These are phyloP conservation scores for Penicillium bovifimosum DNA, from an alignment of 495 filamentous ascomycete species.

Conservation along the genomic window DNA sequence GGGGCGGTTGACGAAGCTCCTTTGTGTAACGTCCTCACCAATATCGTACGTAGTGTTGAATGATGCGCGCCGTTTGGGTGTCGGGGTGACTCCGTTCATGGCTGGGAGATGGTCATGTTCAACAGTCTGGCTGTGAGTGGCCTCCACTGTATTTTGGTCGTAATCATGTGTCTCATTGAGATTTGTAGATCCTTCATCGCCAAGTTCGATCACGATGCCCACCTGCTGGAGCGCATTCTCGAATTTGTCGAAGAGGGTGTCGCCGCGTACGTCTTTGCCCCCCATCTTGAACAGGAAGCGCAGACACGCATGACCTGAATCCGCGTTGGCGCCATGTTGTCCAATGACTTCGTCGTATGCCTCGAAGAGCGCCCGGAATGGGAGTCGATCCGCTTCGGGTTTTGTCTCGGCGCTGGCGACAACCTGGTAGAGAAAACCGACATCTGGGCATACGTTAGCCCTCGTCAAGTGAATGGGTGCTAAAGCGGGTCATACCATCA, in stretches of 20 bases:
- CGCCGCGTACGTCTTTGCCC: constrained; percentile 41
- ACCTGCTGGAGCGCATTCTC: constrained; percentile 56
- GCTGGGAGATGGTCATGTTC: constrained; percentile 16
- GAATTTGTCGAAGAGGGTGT: constrained; percentile 60
- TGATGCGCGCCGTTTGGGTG: constrained; percentile 47
- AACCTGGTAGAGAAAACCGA: constrained; percentile 72
- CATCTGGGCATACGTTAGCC: constrained; percentile 48
- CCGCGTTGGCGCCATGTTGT: constrained; percentile 59
- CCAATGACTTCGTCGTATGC: constrained; percentile 71
- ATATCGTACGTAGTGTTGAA: constrained; percentile 54
- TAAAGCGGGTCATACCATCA: constrained; percentile 43
- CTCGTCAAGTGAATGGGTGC: not conserved
- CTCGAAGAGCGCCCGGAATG: constrained; percentile 72
- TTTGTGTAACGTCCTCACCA: constrained; percentile 43
- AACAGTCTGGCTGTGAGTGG: constrained; percentile 15
- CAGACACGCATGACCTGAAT: constrained; percentile 68
- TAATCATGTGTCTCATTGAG: constrained; percentile 25
- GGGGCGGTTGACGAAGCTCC: constrained; percentile 33
- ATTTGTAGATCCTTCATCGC: constrained; percentile 29
- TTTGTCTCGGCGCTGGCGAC: constrained; percentile 63
- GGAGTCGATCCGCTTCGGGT: constrained; percentile 56
- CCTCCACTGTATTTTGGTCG: constrained; percentile 20
- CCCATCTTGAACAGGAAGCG: constrained; percentile 79
- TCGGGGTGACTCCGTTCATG: constrained; percentile 23
- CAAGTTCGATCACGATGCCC: constrained; percentile 63